Conservation (phyloP, 805 yeast species). For the Lipomyces orientalis region DNA sequence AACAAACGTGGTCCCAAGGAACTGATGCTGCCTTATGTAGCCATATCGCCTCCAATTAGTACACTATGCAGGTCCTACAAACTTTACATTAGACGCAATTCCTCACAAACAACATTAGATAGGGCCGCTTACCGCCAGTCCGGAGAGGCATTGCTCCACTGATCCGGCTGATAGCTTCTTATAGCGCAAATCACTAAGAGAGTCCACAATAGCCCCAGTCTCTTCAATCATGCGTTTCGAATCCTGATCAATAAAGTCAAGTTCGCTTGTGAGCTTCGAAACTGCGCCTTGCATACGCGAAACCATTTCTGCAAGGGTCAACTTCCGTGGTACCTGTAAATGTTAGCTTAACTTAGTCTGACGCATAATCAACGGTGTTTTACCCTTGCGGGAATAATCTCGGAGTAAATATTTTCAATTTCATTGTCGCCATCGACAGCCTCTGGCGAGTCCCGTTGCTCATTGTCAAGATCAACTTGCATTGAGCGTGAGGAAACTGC, state of each 20-base stretch:
- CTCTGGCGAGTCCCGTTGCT: background rate
- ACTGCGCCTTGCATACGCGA: slow-evolving; percentile 28
- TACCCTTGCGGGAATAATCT: slow-evolving; percentile 13
- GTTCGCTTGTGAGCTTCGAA: slow-evolving; percentile 12
- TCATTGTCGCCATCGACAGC: slow-evolving; percentile 13
- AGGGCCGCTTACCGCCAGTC: slow-evolving; percentile 4
- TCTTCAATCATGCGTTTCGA: slow-evolving; percentile 7
- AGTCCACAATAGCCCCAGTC: slow-evolving; percentile 19
- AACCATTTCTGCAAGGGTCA: slow-evolving; percentile 19
- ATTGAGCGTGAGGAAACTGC: slow-evolving; percentile 13
- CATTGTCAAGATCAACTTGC: slow-evolving; percentile 4
- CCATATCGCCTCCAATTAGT: background rate
- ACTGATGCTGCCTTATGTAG: background rate
- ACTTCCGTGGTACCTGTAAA: slow-evolving; percentile 4
- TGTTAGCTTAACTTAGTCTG: background rate
- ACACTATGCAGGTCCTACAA: background rate
- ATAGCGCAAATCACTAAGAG: slow-evolving; percentile 34
- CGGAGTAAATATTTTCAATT: slow-evolving; percentile 13
- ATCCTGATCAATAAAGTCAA: slow-evolving; percentile 11
- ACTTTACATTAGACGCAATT: background rate
- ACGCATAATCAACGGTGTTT: background rate
- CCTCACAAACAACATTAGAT: background rate
- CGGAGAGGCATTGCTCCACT: slow-evolving; percentile 16
- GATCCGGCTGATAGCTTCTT: slow-evolving; percentile 11
- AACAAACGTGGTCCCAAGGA: background rate